These are phyloP conservation scores for Limtongia smithiae DNA, from an alignment of 805 yeast species.

Conservation along the genomic window DNA sequence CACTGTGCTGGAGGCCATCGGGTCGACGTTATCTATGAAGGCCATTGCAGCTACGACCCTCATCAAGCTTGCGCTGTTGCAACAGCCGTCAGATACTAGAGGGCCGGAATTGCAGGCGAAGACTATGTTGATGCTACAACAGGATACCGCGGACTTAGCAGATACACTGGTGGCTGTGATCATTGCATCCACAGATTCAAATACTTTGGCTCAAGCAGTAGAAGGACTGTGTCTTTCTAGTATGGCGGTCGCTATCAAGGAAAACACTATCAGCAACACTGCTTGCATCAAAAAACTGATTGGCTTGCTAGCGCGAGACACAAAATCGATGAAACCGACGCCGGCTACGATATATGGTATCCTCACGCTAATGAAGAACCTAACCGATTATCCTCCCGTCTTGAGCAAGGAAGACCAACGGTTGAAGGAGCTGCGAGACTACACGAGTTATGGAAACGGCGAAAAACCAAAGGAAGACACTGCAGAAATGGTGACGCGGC, in stretches of 20 bases:
- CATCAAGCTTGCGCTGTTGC: constrained; percentile 35
- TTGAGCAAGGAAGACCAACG: constrained; percentile 35
- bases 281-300: constrained; percentile 29
- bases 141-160: constrained; percentile 34
- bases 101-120: constrained; percentile 11
- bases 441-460: constrained; percentile 33
- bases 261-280: constrained; percentile 26
- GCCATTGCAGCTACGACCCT: constrained; percentile 38
- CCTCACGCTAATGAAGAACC: constrained; percentile 34
- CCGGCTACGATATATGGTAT: constrained; percentile 37
- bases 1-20: constrained; percentile 26
- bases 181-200: constrained; percentile 9
- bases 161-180: constrained; percentile 33
- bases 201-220: constrained; percentile 17
- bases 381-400: constrained; percentile 36
- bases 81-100: constrained; percentile 28
- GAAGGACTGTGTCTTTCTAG: constrained; percentile 42
- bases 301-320: constrained; percentile 21
- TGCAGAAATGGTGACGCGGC: constrained; percentile 26
- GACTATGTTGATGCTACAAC: constrained; percentile 13
- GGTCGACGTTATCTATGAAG: constrained; percentile 27
- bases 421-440: constrained; percentile 31
- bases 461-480: constrained; percentile 29
- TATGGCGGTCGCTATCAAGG: constrained; percentile 34
- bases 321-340: constrained; percentile 5